These are phyloP conservation scores for Candida hungchunana DNA, from an alignment of 805 yeast species.

Conservation along the genomic window DNA sequence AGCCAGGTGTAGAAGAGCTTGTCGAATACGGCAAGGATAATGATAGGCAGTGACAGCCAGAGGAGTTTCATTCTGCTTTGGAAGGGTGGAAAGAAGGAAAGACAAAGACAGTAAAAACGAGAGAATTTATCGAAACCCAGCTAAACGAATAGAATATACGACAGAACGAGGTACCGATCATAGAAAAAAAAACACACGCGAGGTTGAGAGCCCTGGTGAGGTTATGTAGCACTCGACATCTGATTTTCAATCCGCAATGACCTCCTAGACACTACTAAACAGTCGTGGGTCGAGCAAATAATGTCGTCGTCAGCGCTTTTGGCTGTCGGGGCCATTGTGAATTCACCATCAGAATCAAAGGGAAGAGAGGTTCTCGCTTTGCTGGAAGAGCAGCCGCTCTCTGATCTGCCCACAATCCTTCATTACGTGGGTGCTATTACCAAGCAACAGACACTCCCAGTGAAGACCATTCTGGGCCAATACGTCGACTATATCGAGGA, in stretches of 20 bases:
- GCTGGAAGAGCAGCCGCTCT: constrained; percentile 3
- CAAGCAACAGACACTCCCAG: constrained; percentile 21
- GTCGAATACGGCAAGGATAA: constrained; percentile 34
- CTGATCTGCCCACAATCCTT: constrained; percentile 6
- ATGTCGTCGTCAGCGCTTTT: constrained; percentile 19
- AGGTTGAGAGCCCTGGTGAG: too few relatives aligned
- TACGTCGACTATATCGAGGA: constrained; percentile 13
- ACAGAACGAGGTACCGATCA: too few relatives aligned
- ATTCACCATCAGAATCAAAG: constrained; percentile 9
- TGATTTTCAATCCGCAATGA: too few relatives aligned
- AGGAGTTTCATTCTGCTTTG: constrained; percentile 21
- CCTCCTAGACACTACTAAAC: too few relatives aligned
- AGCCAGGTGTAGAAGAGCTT: constrained; percentile 56
- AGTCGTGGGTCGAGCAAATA: too few relatives aligned
- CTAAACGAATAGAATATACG: too few relatives aligned
- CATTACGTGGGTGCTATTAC: constrained; percentile 14
- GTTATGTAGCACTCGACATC: too few relatives aligned
- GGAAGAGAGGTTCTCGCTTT: constrained; percentile 14
- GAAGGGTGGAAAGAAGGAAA: neutral
- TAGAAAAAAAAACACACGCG: too few relatives aligned
- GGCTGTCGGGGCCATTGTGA: constrained; percentile 14
- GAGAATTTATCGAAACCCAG: too few relatives aligned
- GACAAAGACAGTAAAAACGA: neutral
- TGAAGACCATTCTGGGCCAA: constrained; percentile 13
- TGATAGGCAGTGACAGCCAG: constrained; percentile 24